Evolutionary conservation across 805 yeast genomes (phyloP).

Genomic region (Priceomyces melissophilus): DNA sequence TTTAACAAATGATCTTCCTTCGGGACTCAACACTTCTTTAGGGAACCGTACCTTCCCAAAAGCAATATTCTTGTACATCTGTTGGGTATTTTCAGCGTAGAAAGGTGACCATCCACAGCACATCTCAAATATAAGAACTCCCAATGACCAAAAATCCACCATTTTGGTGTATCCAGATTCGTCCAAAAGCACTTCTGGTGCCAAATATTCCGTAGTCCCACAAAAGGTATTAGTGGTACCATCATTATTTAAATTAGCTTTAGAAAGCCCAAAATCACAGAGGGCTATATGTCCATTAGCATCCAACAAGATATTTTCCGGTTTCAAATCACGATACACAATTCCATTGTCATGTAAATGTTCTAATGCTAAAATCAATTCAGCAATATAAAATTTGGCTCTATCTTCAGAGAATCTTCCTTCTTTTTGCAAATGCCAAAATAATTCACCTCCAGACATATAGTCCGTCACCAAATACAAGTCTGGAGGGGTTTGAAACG

Average conservation of each 20-base stretch:
- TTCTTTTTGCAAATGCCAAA: slow-evolving; percentile 96
- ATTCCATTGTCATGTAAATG: slow-evolving; percentile 94
- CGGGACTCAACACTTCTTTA: slow-evolving; percentile 87
- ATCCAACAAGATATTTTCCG: slow-evolving; percentile 91
- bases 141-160: slow-evolving; percentile 99
- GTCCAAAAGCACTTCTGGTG: slow-evolving; percentile 93
- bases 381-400: slow-evolving; percentile 96
- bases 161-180: slow-evolving; percentile 96
- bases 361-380: slow-evolving; percentile 86
- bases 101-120: slow-evolving; percentile 99
- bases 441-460: slow-evolving; percentile 97
- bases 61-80: slow-evolving; percentile 98
- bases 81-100: slow-evolving; percentile 96
- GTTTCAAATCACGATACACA: slow-evolving; percentile 94
- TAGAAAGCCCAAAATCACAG: slow-evolving; percentile 95
- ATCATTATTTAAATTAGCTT: slow-evolving; percentile 82
- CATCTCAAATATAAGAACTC: slow-evolving; percentile 96
- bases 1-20: slow-evolving; percentile 93
- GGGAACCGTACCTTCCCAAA: slow-evolving; percentile 98
- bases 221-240: slow-evolving; percentile 96
- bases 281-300: slow-evolving; percentile 97
- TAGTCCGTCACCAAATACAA: slow-evolving; percentile 92
- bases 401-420: slow-evolving; percentile 91
- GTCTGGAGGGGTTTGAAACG: slow-evolving; percentile 93
- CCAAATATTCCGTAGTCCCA: slow-evolving; percentile 97